Evolutionary conservation across 1,284 basidiomycete species (phyloP).

Genomic region (Stygiomarasmius scandens): DNA sequence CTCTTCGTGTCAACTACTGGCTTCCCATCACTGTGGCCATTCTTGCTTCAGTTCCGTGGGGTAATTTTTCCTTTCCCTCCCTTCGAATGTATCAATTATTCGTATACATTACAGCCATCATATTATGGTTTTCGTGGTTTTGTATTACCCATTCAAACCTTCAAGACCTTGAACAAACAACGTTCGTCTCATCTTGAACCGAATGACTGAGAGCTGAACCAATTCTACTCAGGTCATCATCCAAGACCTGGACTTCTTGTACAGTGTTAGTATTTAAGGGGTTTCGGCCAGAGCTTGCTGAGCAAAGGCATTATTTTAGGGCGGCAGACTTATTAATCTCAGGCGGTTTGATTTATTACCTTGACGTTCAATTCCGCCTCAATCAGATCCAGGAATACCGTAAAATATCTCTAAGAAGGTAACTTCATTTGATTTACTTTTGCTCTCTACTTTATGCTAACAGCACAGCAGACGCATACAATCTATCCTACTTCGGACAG

Average conservation of each 20-base stretch:
- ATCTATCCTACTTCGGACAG: not conserved
- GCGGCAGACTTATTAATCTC: slow-evolving; percentile 2
- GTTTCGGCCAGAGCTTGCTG: no score
- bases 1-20: not conserved
- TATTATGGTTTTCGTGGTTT: not conserved
- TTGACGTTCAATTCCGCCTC: slow-evolving; percentile 3
- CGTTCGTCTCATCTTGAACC: not conserved
- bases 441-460: no score
- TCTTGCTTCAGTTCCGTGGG: slow-evolving; percentile 3
- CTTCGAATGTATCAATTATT: not conserved
- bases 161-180: not conserved
- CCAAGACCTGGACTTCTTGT: no score
- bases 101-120: not conserved
- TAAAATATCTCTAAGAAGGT: slow-evolving; percentile 2
- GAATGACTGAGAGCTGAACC: no score
- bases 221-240: no score
- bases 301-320: not conserved
- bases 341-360: slow-evolving; percentile 4
- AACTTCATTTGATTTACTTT: not conserved
- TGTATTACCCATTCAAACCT: not conserved
- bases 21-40: slow-evolving; percentile 2
- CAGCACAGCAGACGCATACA: slow-evolving; percentile 6
- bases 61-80: no score
- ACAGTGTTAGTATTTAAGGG: no score
- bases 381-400: not conserved